These are phyloP conservation scores for Fraxinus greggii DNA, from an alignment of 305 asterid species.

Conservation along the genomic window DNA sequence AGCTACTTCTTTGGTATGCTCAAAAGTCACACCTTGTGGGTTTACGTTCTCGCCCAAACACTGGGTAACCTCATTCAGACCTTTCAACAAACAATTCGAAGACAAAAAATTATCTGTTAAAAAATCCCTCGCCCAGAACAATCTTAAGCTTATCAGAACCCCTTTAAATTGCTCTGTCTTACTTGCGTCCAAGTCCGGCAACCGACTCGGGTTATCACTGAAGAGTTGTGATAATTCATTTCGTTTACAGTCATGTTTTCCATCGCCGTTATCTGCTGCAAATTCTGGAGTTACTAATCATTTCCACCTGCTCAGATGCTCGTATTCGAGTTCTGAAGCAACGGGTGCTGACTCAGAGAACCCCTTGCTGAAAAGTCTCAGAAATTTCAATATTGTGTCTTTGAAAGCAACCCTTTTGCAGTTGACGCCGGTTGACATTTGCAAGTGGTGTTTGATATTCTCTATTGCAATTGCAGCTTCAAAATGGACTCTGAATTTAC, in stretches of 20 bases:
- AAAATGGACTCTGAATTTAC: constrained; percentile 48
- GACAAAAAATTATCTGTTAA: constrained; percentile 30
- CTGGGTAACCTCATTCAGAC: constrained; percentile 38
- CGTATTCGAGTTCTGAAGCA: constrained; percentile 31
- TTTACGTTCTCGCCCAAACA: constrained; percentile 21
- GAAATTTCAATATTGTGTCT: constrained; percentile 48
- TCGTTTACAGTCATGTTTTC: constrained; percentile 7
- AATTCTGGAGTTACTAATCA: constrained; percentile 23
- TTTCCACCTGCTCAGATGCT: constrained; percentile 35
- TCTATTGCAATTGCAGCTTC: constrained; percentile 54
- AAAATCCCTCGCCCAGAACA: constrained; percentile 7
- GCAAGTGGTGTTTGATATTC: constrained; percentile 61
- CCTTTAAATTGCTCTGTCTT: constrained; percentile 17
- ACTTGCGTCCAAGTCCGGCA: constrained; percentile 4
- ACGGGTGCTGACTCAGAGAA: constrained; percentile 26
- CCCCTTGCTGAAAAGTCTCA: constrained; percentile 25
- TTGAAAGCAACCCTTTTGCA: constrained; percentile 44
- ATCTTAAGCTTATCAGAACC: constrained; percentile 18
- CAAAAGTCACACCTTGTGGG: constrained; percentile 51
- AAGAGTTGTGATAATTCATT: constrained; percentile 8
- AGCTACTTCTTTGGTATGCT: constrained; percentile 41
- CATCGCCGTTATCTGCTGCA: not conserved
- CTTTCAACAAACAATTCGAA: constrained; percentile 47
- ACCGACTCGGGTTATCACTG: not conserved
- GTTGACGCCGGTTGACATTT: constrained; percentile 56